These are phyloP conservation scores for Teunomyces cretensis DNA, from an alignment of 805 yeast species.

Conservation along the genomic window DNA sequence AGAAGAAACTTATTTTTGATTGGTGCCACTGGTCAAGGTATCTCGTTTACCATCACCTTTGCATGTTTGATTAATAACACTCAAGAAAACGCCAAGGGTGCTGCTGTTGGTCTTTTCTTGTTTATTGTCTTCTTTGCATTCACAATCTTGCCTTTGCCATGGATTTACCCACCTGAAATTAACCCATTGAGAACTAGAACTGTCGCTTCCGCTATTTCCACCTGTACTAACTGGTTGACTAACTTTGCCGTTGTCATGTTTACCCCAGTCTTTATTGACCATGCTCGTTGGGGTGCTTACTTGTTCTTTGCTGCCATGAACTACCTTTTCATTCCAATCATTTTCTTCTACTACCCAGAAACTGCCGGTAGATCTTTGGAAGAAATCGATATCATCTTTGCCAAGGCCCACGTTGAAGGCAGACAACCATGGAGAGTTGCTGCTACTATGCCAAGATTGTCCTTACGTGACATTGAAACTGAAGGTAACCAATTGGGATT, in stretches of 20 bases:
- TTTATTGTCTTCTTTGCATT: slow-evolving; percentile 45
- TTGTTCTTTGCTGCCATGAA: slow-evolving; percentile 42
- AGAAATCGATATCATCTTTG: slow-evolving; percentile 58
- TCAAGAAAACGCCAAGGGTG: slow-evolving; percentile 39
- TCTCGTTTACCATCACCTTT: slow-evolving; percentile 40
- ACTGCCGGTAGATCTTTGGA: slow-evolving; percentile 46
- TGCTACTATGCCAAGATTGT: slow-evolving; percentile 56
- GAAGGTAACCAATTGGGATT: slow-evolving; percentile 61
- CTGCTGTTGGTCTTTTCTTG: slow-evolving; percentile 46
- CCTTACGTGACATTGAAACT: slow-evolving; percentile 55
- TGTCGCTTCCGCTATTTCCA: slow-evolving; percentile 42
- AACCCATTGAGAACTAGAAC: slow-evolving; percentile 49
- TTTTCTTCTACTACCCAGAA: slow-evolving; percentile 47
- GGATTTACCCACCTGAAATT: slow-evolving; percentile 49
- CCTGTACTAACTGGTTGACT: slow-evolving; percentile 46
- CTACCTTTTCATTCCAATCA: slow-evolving; percentile 37
- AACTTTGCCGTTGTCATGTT: slow-evolving; percentile 49
- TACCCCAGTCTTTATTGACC: slow-evolving; percentile 41
- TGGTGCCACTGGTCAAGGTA: slow-evolving; percentile 44
- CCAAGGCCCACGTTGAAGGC: slow-evolving; percentile 59
- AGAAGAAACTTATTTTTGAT: slow-evolving; percentile 46
- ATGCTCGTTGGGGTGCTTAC: slow-evolving; percentile 42
- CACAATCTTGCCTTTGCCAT: slow-evolving; percentile 45
- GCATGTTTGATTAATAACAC: slow-evolving; percentile 38
- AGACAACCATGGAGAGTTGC: slow-evolving; percentile 66